A percentile compares a stretch with the other conserved stretches of the same genome.
Conservation (phyloP, 2,329 filamentous ascomycete genomes). For the Ophiosphaerella korrae region DNA sequence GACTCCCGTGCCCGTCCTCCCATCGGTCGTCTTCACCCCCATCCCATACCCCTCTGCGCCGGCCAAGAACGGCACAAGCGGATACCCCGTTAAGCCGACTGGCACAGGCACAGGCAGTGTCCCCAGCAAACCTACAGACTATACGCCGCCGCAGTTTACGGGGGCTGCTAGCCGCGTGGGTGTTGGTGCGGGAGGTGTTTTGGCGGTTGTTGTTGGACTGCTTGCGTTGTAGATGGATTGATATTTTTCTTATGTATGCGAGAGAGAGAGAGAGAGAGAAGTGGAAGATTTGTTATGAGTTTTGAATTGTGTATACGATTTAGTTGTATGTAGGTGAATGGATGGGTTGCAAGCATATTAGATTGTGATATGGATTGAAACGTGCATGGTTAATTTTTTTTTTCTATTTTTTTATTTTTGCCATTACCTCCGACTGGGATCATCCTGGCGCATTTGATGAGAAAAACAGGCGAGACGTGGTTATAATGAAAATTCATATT, state of each 20-base stretch:
- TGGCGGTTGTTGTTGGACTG: conserved; percentile 2
- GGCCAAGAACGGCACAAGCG: neutral
- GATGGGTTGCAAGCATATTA: too few species aligned
- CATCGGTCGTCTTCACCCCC: conserved; percentile 1
- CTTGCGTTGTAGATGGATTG: conserved; percentile 5
- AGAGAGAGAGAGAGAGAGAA: neutral
- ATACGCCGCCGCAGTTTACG: conserved; percentile 4
- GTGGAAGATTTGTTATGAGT: too few species aligned
- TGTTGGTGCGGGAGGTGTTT: conserved; percentile 1
- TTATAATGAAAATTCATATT: too few species aligned
- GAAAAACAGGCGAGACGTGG: too few species aligned
- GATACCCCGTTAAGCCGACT: conserved; percentile 2
- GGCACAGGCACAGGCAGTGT: neutral
- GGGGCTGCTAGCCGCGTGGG: conserved; percentile 1
- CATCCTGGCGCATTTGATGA: too few species aligned
- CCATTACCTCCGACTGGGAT: too few species aligned
- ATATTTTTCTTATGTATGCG: neutral
- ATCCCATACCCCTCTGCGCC: conserved; percentile 3
- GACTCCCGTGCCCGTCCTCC: conserved; percentile 4
- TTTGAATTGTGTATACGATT: too few species aligned
- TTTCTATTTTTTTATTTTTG: too few species aligned
- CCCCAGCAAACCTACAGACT: neutral
- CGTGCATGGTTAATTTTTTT: too few species aligned
- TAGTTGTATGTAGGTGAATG: too few species aligned
- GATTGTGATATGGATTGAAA: too few species aligned